Base-by-base conservation (phyloP, 2,329 filamentous ascomycete genomes). In the Alternaria longipes region DNA sequence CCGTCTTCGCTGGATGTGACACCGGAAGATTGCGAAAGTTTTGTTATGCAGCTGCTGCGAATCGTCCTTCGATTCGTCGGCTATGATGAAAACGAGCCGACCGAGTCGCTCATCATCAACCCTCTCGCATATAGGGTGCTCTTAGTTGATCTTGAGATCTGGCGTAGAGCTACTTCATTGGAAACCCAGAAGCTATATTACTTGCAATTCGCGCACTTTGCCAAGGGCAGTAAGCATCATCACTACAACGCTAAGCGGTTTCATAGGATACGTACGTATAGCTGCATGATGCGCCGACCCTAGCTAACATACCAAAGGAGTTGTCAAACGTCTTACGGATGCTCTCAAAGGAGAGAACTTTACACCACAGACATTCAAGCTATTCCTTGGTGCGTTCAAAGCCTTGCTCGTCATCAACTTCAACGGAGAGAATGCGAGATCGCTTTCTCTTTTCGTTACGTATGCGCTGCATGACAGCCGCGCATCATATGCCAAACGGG, bases 81-180 rank as follows among this genome's bases (percentile, higher is more conserved):
- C 3, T 98, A 97, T 78, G 90, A 94, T 63, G 89, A 90, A 66
- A 82, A 86, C n/a, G 85, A 89, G 34, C 92, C 93, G 0, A 88
- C 93, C 59, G 90, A 94, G 59, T 97, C 94, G 1, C 92, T 97
- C 70, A 96, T 99, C 74, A 91, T 97, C 68, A 99, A 99, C 71
- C 94, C 95, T 0, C 85, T 99, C 63, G 95, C 94, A 4, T 99
- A 98, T 79, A 90, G 95, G 46, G 90, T 97, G 34, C 84, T 99
- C 18, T 84, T 99, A 28, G 92, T 98, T 55, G 95, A 99, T 78
- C 88, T 96, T 67, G 94, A 97, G 71, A 91, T 94, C 20, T 99
- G 95, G 95, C 88, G 94, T 66, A 90, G 88, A 78, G 73, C 76
- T 12, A 91, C 91, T 22, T 90, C 91, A 34, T 76, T 88, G 5